phyloP scores from a whole-genome alignment of 2,329 filamentous ascomycete species.

The Neofusicoccum sp. region DNA sequence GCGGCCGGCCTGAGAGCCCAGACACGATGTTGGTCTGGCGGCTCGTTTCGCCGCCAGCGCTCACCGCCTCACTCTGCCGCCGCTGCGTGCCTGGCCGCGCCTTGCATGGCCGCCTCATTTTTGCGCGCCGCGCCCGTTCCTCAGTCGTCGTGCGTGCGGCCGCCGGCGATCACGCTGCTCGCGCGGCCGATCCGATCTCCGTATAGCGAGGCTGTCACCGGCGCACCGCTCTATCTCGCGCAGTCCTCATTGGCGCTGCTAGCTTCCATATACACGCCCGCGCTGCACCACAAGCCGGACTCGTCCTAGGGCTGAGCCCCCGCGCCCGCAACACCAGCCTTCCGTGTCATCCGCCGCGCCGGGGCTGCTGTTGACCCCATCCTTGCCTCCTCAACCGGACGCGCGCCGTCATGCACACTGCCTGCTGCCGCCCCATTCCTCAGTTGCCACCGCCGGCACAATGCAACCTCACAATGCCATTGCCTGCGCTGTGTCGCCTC shows the following conservation, averaged over 20 bases:
- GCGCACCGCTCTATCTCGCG: background rate
- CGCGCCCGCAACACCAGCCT: constrained; percentile 3
- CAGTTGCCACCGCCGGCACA: background rate
- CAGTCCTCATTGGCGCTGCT: background rate
- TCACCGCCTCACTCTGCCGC: constrained; percentile 15
- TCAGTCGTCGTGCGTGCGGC: background rate
- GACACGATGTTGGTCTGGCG: constrained; percentile 13
- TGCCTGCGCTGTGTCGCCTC: constrained; percentile 4
- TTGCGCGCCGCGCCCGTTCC: constrained; percentile 14
- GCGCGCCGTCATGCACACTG: background rate
- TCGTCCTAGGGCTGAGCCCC: constrained; percentile 10
- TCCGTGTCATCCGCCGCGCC: constrained; percentile 4
- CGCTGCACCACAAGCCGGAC: background rate
- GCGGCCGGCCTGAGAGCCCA: constrained; percentile 12
- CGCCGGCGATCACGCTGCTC: constrained; percentile 14
- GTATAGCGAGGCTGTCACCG: constrained; percentile 4
- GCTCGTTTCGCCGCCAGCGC: constrained; percentile 10
- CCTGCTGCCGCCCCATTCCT: background rate
- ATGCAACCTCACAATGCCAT: constrained; percentile 16
- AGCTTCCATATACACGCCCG: background rate
- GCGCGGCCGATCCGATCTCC: constrained; percentile 16
- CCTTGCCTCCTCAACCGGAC: background rate
- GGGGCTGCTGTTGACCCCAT: background rate
- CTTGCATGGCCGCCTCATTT: constrained; percentile 19
- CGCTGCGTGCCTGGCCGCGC: constrained; percentile 15